Evolutionary conservation across 768 basidiomycete species (phyloP).

Genomic region (Coprinellus micaceus): DNA sequence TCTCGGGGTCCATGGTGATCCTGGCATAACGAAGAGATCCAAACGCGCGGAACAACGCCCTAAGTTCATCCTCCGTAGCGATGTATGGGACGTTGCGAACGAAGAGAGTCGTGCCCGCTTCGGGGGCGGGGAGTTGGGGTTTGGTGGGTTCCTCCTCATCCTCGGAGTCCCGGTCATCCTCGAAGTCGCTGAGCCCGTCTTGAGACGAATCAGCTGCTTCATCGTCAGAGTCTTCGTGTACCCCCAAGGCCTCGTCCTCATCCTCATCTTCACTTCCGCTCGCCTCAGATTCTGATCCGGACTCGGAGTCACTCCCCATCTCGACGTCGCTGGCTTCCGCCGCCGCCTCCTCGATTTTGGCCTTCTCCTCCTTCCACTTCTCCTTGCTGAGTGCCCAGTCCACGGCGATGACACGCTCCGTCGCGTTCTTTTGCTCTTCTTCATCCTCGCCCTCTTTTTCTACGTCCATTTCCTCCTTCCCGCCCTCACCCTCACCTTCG

Average conservation of each 20-base stretch:
- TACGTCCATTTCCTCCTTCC: slow-evolving; percentile 26
- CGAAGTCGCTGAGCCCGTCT: slow-evolving; percentile 8
- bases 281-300: slow-evolving; percentile 14
- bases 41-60: slow-evolving; percentile 86
- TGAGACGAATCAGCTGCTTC: slow-evolving; percentile 37
- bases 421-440: slow-evolving; percentile 32
- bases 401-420: slow-evolving; percentile 76
- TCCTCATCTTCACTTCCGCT: slow-evolving; percentile 32
- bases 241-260: slow-evolving; percentile 41
- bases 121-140: slow-evolving; percentile 75
- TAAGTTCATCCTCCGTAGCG: slow-evolving; percentile 90
- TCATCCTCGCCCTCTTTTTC: slow-evolving; percentile 26
- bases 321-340: slow-evolving; percentile 33
- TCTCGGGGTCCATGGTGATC: slow-evolving; percentile 79
- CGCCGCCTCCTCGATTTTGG: slow-evolving; percentile 43
- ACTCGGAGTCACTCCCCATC: slow-evolving; percentile 31
- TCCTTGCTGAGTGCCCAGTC: slow-evolving; percentile 97
- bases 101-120: slow-evolving; percentile 89
- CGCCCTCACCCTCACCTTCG: slow-evolving; percentile 33
- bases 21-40: slow-evolving; percentile 92
- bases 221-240: slow-evolving; percentile 41
- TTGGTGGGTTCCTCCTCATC: slow-evolving; percentile 47
- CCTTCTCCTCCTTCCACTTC: slow-evolving; percentile 81
- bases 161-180: slow-evolving; percentile 17
- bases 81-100: slow-evolving; percentile 90